Conservation (phyloP, 345 rosid genomes). For the Melaleuca alternifolia region DNA sequence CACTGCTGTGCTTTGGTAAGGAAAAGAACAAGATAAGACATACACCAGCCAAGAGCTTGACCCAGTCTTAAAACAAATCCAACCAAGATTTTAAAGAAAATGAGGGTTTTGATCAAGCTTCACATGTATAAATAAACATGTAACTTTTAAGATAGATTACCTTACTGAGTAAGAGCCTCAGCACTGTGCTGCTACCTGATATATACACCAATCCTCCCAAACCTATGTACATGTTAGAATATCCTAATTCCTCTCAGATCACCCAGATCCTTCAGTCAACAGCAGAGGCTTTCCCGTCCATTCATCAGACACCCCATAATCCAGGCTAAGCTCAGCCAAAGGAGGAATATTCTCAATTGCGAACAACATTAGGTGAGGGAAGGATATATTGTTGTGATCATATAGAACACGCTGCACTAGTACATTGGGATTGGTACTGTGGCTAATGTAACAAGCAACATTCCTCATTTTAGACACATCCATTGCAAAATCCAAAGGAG, state of each 20-base stretch:
- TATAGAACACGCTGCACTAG: conserved; percentile 71
- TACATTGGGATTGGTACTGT: conserved; percentile 74
- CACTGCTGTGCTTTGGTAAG: not conserved
- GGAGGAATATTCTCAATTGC: conserved; percentile 89
- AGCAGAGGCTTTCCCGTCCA: conserved; percentile 55
- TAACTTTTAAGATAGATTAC: not conserved
- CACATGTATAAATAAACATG: not conserved
- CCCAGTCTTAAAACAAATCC: not conserved
- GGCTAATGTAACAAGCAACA: conserved; percentile 90
- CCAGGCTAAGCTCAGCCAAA: conserved; percentile 82
- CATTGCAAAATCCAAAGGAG: conserved; percentile 88
- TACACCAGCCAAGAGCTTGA: not conserved
- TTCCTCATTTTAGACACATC: conserved; percentile 94
- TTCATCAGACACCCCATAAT: conserved; percentile 85
- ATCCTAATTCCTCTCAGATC: not conserved
- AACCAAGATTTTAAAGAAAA: not conserved
- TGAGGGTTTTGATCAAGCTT: not conserved
- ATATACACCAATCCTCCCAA: not conserved
- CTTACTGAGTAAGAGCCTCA: not conserved
- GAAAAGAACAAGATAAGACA: not conserved
- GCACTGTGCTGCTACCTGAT: not conserved
- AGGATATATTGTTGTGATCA: conserved; percentile 83
- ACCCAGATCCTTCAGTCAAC: not conserved
- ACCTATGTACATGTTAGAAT: not conserved
- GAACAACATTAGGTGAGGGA: conserved; percentile 89